Conservation (phyloP, 805 yeast genomes). For the Yarrowia sp. region DNA sequence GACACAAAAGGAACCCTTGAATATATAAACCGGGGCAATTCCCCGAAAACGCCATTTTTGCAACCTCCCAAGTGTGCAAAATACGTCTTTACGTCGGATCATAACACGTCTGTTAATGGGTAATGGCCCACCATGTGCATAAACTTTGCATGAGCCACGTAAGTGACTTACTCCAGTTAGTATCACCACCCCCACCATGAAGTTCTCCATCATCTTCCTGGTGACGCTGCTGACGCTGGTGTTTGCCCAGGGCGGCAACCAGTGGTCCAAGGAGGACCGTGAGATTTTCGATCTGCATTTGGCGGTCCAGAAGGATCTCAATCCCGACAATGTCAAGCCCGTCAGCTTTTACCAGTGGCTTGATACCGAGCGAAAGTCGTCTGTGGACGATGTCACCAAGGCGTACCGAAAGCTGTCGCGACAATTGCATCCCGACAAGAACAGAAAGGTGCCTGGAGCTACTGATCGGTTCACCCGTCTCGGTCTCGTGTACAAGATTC, state of each 20-base stretch:
- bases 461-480: slow-evolving; percentile 75
- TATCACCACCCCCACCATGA: slow-evolving; percentile 10
- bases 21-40: too few relatives aligned
- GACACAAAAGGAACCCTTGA: too few relatives aligned
- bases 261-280: slow-evolving; percentile 71
- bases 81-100: too few relatives aligned
- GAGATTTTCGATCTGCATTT: slow-evolving; percentile 80
- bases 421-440: slow-evolving; percentile 86
- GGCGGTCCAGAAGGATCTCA: slow-evolving; percentile 67
- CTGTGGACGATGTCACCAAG: slow-evolving; percentile 46
- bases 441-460: slow-evolving; percentile 43
- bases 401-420: slow-evolving; percentile 72
- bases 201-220: slow-evolving; percentile 26
- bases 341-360: slow-evolving; percentile 67
- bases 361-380: slow-evolving; percentile 46
- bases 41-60: too few relatives aligned
- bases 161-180: not conserved
- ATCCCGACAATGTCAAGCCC: slow-evolving; percentile 56
- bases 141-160: slow-evolving; percentile 34
- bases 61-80: too few relatives aligned
- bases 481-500: slow-evolving; percentile 74
- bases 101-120: too few relatives aligned
- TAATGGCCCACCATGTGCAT: not conserved
- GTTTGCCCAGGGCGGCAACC: slow-evolving; percentile 41
- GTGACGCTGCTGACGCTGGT: slow-evolving; percentile 35